A percentile compares a stretch with the other conserved stretches of the same genome.
Evolutionary conservation across 2,329 filamentous ascomycete species (phyloP).

Genomic region (Fusarium sp.): DNA sequence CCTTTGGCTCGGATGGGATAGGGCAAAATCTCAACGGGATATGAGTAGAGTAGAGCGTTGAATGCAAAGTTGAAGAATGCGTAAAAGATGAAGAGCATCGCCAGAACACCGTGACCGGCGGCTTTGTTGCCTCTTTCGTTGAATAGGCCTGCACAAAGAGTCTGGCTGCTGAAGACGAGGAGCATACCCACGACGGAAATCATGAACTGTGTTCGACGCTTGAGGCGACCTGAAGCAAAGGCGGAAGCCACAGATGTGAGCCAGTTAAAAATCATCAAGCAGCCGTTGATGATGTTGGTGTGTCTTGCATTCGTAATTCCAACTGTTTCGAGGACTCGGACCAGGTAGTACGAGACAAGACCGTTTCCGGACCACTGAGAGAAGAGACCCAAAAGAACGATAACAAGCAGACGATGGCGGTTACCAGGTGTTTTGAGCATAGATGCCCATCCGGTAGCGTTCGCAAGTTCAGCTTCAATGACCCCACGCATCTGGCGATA

Average conservation of each 20-base stretch:
- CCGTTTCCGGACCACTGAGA: conserved; percentile 33
- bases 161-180: conserved; percentile 24
- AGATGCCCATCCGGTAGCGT: conserved; percentile 17
- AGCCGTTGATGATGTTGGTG: conserved; percentile 33
- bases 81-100: conserved; percentile 28
- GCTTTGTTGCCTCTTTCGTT: conserved; percentile 18
- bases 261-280: conserved; percentile 38
- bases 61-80: conserved; percentile 37
- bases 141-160: conserved; percentile 25
- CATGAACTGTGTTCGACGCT: conserved; percentile 35
- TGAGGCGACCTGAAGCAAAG: conserved; percentile 20
- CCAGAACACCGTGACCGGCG: conserved; percentile 20
- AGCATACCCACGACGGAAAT: conserved; percentile 29
- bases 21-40: conserved; percentile 25
- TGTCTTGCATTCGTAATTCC: conserved; percentile 10
- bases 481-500: conserved; percentile 29
- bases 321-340: conserved; percentile 19
- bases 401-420: conserved; percentile 8
- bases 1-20: conserved; percentile 31
- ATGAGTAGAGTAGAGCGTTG: conserved; percentile 30
- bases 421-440: conserved; percentile 23
- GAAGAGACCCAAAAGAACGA: conserved; percentile 29
- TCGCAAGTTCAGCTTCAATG: conserved; percentile 26
- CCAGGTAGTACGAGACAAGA: conserved; percentile 27
- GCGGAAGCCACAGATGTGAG: conserved; percentile 29